phyloP scores from a whole-genome alignment of 2,329 filamentous ascomycete species.

The Colletotrichum phormii region DNA sequence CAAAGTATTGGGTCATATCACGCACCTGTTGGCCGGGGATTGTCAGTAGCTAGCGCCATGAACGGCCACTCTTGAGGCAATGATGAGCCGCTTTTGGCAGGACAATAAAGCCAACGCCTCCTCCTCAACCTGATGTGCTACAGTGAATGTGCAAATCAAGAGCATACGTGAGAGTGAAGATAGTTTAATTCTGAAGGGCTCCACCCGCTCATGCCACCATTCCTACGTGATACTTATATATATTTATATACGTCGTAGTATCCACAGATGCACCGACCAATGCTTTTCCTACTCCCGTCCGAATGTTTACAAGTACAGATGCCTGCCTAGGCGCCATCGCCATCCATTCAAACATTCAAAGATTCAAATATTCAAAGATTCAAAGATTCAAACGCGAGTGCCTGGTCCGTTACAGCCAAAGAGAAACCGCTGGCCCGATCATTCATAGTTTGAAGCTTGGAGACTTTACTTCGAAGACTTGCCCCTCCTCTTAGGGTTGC shows the following conservation, averaged over 20 bases:
- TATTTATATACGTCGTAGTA: constrained; percentile 5
- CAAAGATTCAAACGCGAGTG: background rate
- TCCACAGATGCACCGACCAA: constrained; percentile 17
- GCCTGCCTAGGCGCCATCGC: constrained; percentile 9
- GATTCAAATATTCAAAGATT: background rate
- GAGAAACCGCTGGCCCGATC: background rate
- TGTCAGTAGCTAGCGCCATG: constrained; percentile 56
- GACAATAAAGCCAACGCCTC: constrained; percentile 3
- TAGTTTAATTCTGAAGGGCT: constrained; percentile 21
- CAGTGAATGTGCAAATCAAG: background rate
- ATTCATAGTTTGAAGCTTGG: background rate
- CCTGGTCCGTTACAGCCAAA: background rate
- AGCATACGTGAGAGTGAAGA: constrained; percentile 28
- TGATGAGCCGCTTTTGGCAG: background rate
- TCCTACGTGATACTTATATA: background rate
- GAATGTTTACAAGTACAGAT: constrained; percentile 24
- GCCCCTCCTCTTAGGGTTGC: constrained; percentile 68
- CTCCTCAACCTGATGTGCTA: background rate
- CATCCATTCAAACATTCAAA: background rate
- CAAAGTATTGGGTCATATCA: constrained; percentile 75
- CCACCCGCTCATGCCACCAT: constrained; percentile 8
- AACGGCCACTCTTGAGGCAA: constrained; percentile 42
- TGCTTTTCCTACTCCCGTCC: constrained; percentile 9
- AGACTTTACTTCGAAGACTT: constrained; percentile 29
- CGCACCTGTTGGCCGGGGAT: constrained; percentile 61